phyloP scores from a whole-genome alignment of 768 basidiomycete genomes.

The Lentinula lateritia region DNA sequence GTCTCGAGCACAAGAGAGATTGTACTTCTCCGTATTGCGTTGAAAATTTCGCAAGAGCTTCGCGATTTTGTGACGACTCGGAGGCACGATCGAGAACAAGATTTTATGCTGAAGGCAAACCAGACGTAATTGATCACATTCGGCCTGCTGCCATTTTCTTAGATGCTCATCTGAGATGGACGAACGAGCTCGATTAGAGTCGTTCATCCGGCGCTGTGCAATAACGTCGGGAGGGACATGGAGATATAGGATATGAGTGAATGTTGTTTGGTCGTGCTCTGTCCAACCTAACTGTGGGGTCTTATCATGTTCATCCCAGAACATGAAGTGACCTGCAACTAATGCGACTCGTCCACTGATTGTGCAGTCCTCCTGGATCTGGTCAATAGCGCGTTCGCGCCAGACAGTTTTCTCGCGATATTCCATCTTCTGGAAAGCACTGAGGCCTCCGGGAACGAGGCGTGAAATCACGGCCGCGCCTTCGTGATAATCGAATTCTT shows the following conservation, averaged over 20 bases:
- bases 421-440: constrained; percentile 15
- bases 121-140: constrained; percentile 13
- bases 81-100: constrained; percentile 13
- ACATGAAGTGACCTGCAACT: constrained; percentile 17
- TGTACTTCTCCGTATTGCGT: constrained; percentile 10
- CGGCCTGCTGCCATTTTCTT: constrained; percentile 15
- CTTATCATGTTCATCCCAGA: constrained; percentile 14
- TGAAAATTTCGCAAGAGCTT: constrained; percentile 12
- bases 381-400: constrained; percentile 14
- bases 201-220: constrained; percentile 12
- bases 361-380: constrained; percentile 13
- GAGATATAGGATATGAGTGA: constrained; percentile 18
- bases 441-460: constrained; percentile 17
- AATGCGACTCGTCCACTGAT: constrained; percentile 13
- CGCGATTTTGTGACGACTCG: constrained; percentile 6
- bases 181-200: constrained; percentile 10
- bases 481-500: constrained; percentile 14
- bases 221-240: constrained; percentile 11
- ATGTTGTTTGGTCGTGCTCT: constrained; percentile 10
- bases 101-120: constrained; percentile 16
- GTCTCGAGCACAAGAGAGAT: constrained; percentile 11
- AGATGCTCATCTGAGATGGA: constrained; percentile 13
- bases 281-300: constrained; percentile 16
- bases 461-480: constrained; percentile 14
- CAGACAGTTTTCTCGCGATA: constrained; percentile 9